Evolutionary conservation across 371 early-diverging fungal species (phyloP).

Genomic region (Apophysomyces ossiformis): DNA sequence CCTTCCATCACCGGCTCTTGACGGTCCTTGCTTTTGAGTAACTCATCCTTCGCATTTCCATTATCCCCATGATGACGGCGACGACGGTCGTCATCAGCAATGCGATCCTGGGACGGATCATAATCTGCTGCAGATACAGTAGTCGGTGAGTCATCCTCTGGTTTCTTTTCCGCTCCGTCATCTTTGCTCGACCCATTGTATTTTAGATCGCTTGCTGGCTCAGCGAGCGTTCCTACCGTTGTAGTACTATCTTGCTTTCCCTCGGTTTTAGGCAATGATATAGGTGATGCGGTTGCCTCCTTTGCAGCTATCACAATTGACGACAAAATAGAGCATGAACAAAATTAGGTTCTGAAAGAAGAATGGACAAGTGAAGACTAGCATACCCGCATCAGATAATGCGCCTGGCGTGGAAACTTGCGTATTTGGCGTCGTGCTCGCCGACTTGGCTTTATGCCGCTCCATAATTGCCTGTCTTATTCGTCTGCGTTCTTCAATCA

Average conservation of each 20-base stretch:
- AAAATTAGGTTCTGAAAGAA: neutral
- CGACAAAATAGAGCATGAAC: neutral
- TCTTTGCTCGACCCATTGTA: slow-evolving; percentile 7
- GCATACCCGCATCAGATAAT: neutral
- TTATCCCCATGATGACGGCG: slow-evolving; percentile 22
- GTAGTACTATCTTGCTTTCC: slow-evolving; percentile 14
- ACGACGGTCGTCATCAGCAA: slow-evolving; percentile 43
- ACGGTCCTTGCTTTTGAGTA: slow-evolving; percentile 60
- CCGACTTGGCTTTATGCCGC: slow-evolving; percentile 53
- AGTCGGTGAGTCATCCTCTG: slow-evolving; percentile 47
- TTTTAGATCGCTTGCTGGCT: neutral
- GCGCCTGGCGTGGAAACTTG: slow-evolving; percentile 13
- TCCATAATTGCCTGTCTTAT: slow-evolving; percentile 72
- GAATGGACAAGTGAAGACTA: neutral
- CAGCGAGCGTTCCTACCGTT: slow-evolving; percentile 27
- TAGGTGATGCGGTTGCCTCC: neutral
- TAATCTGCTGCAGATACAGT: slow-evolving; percentile 76
- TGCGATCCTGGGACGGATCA: slow-evolving; percentile 64
- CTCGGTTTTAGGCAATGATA: neutral
- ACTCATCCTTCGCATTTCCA: slow-evolving; percentile 47
- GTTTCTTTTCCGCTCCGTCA: slow-evolving; percentile 21
- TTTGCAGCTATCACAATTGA: neutral
- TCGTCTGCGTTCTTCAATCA: slow-evolving; percentile 81
- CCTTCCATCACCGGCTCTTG: slow-evolving; percentile 43
- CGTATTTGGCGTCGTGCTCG: slow-evolving; percentile 23